Base-by-base conservation (phyloP, 2,329 filamentous ascomycete genomes). In the Coniochaeta sp. region DNA sequence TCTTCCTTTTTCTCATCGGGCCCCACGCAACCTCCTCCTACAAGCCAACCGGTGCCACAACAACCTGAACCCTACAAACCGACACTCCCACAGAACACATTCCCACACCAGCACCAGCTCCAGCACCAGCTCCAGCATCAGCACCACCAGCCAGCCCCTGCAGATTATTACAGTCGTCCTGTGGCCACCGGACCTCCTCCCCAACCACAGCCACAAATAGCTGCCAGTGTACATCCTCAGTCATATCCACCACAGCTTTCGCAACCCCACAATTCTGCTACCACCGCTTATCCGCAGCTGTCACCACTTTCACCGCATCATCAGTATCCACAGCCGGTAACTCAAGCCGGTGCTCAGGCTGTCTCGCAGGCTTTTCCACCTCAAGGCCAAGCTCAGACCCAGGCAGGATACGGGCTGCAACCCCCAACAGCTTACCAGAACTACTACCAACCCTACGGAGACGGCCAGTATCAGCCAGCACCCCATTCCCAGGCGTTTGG, bases 1-100 rank as follows among this genome's bases (percentile, higher is more conserved):
- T 84, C 81, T 62, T 82, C 79, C 62, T 79, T 84, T 71, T 81
- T 78, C 67, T 74, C 79, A 62, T 69, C 73, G 43, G 67, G 66
- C 63, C 65, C 63, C 70, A 71, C 70, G 68, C 65, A 64, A 69
- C 62, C 64, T 28, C 47, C 47, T 52, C 47, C 47, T 2, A 52
- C 47, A 31, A 56, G 54, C 54, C 54, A 56, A 11, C 54, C 54
- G 14, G 54, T 22, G 57, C 65, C 63, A 61, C 65, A 62, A 60
- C 62, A 60, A 59, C 63, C 59, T 60, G 65, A 66, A 61, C 63
- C 62, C 66, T 62, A 62, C 60, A 67, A 66, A 68, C 50, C 63
- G 64, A 61, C 64, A 64, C 63, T 58, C 31, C 26, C 61, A 60
- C 60, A 40, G 55, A 40, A 44, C 34, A 28, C 56, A 57, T 57